Evolutionary conservation across 805 yeast species (phyloP).

Genomic region (Candida pseudoglaebosa): DNA sequence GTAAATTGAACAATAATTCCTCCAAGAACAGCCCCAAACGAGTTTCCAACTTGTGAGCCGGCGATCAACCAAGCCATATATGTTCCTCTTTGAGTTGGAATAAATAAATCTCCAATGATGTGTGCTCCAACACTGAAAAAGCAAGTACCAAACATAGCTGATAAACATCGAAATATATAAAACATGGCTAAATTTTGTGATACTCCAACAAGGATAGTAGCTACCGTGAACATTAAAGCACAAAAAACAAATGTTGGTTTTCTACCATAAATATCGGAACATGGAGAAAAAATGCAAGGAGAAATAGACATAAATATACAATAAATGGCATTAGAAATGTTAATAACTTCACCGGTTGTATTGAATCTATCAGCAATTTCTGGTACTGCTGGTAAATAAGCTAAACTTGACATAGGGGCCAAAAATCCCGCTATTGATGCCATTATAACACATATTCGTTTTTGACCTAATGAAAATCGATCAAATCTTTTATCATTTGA

Average conservation of each 20-base stretch:
- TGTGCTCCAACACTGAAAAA: conserved; percentile 53
- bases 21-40: conserved; percentile 50
- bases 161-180: conserved; percentile 44
- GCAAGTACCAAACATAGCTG: conserved; percentile 54
- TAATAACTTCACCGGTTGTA: conserved; percentile 46
- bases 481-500: conserved; percentile 10
- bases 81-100: conserved; percentile 48
- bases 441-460: conserved; percentile 13
- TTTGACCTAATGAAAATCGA: conserved; percentile 12
- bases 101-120: conserved; percentile 47
- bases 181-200: conserved; percentile 53
- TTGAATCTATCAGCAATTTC: conserved; percentile 43
- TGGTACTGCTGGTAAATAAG: conserved; percentile 51
- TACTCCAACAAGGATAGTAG: conserved; percentile 35
- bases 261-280: conserved; percentile 52
- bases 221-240: conserved; percentile 21
- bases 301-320: conserved; percentile 50
- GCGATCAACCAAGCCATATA: conserved; percentile 47
- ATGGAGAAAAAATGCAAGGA: conserved; percentile 48
- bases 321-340: conserved; percentile 48
- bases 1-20: conserved; percentile 50
- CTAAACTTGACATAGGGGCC: conserved; percentile 42
- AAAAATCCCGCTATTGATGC: conserved; percentile 32
- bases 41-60: conserved; percentile 54
- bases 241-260: conserved; percentile 42